Base-by-base conservation (phyloP, 2,329 filamentous ascomycete species). In the Penicillium brasilianum region DNA sequence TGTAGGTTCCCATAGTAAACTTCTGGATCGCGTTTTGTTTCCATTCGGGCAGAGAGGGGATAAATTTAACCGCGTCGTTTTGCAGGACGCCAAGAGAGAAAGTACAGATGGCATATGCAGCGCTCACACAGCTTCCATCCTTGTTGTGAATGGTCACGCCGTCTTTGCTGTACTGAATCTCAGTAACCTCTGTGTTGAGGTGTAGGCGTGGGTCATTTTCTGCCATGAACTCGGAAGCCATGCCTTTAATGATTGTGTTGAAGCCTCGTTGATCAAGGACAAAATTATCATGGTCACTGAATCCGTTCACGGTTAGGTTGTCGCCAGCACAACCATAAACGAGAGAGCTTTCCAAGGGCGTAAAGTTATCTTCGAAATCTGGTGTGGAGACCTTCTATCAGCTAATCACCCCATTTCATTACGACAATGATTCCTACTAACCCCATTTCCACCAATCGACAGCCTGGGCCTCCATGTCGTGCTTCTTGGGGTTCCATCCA, bases 1-100 rank as follows among this genome's bases (percentile, higher is more conserved):
- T 90, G 75, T 90, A 91, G 0, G 87, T 90, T 7, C 85, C 88
- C 85, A 91, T 90, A 61, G 82, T 79, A 71, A 90, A 90, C 37
- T 83, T 85, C 2, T 85, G 82, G 55, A 91, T 88, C 0, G 86
- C 84, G 2, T 81, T 81, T 16, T 82, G 78, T 73, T 91, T 91
- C 88, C 88, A 90, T 2, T 74, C 73, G 0, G 88, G 88, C 0
- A 91, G 77, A 5, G 76, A 66, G 0, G 88, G 88, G 13, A 79
- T 70, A 69, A 90, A 91, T 0, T 74, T 72, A 0, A 90, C 82
- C 0, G 77, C 81, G 1, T 86, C 81, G 62, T 86, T 85, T 70
- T 90, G 88, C 0, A 91, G 77, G 0, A 91, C 88, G 1, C 89
- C 88, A 0, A 91, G 74, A 0, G 86, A 88, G 72, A 91, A 90